Evolutionary conservation across 331 rosid species (phyloP).

Genomic region (Quercus phellos): DNA sequence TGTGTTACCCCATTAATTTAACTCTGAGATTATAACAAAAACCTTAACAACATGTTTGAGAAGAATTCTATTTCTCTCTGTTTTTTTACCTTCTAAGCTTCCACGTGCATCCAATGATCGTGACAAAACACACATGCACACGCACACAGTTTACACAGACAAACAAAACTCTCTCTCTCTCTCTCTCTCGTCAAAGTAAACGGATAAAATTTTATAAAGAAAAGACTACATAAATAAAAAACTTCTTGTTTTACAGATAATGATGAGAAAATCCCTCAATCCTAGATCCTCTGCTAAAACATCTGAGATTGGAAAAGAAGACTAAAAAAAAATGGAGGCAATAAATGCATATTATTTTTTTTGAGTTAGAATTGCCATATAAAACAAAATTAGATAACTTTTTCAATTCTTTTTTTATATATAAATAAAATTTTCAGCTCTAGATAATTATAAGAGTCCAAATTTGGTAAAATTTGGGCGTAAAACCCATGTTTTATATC

Average conservation of each 20-base stretch:
- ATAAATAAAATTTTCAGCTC: too few species aligned
- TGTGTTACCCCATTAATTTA: conserved; percentile 19
- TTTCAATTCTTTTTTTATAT: not conserved
- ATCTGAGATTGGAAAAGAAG: conserved; percentile 16
- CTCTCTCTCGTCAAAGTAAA: conserved; percentile 20
- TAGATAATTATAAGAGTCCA: too few species aligned
- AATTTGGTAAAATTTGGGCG: too few species aligned
- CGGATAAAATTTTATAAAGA: conserved; percentile 10
- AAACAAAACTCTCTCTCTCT: conserved; percentile 14
- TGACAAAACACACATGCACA: conserved; percentile 31
- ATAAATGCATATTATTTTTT: not conserved
- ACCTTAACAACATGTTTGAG: conserved; percentile 25
- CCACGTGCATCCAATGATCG: conserved; percentile 60
- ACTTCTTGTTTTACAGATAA: not conserved
- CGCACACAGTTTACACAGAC: not conserved
- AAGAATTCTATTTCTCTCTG: conserved; percentile 15
- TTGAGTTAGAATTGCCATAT: not conserved
- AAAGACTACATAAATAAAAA: not conserved
- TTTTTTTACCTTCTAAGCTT: conserved; percentile 36
- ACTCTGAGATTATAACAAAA: conserved; percentile 16
- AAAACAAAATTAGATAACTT: not conserved
- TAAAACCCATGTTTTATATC: accelerated
- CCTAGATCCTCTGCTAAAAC: conserved; percentile 35
- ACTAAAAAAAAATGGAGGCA: not conserved
- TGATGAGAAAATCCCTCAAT: conserved; percentile 15